Evolutionary conservation across 2,329 filamentous ascomycete species (phyloP), one percentile per base, ranked within the genome.

Genomic region (Pseudogymnoascus sp.): DNA sequence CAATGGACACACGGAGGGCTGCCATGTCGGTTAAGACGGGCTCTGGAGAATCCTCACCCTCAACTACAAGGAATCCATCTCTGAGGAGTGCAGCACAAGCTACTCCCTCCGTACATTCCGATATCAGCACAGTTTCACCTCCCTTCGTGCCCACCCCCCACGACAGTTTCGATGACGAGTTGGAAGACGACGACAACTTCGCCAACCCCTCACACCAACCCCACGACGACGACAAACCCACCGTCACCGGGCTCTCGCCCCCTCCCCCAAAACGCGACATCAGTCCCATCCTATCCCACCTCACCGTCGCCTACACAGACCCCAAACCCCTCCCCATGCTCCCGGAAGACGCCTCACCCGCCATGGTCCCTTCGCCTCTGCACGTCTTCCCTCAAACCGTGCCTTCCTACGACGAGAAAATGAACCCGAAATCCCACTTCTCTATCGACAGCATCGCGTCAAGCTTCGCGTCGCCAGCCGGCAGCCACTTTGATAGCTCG

Each of bases 151-250:
- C 8, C 38, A 79, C 80, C 20, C 76, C 77, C 1, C 75, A 79
- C 58, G 76, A 80, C 60, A 78, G 77, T 37, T 74, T 70, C 6
- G 80, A 81, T 60, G 78, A 80, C 59, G 65, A 62, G 4, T 22
- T 39, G 47, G 82, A 85, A 58, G 81, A 86, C 63, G 82, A 86
- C 65, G 81, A 84, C 64, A 85, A 85, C 71, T 86, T 86, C 66
- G 82, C 82, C n/a, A 78, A 76, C 50, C 63, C 67, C 39, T 37
- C 66, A 3, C 8, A 64, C 60, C 50, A 61, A 61, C 37, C 57
- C 64, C 6, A 65, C 64, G 0, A 67, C 25, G 60, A 61, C 16
- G 67, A 68, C 16, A 63, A 64, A 16, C 61, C 62, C 2, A 59
- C 65, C n/a, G 60, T 66, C n/a, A 71, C 69, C 11, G 47, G 54